Evolutionary conservation across 352 stramenopile genomes (phyloP).

Genomic region (Globisporangium paroecandrum): DNA sequence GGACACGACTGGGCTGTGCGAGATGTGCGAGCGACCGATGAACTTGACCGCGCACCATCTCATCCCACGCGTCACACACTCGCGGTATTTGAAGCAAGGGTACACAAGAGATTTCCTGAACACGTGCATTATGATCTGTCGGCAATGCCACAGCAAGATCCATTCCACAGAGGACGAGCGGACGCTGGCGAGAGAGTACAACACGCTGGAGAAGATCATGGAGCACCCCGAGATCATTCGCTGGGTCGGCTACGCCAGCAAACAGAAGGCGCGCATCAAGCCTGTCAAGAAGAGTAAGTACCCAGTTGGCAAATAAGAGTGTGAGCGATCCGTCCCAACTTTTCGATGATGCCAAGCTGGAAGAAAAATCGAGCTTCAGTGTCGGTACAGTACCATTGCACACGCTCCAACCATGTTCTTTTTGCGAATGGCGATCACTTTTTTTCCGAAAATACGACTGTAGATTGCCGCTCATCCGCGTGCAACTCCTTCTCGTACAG

Average conservation of each 20-base stretch:
- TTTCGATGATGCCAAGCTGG: background rate
- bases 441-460: background rate
- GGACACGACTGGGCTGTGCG: constrained; percentile 46
- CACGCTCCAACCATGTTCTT: no score
- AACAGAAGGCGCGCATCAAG: constrained; percentile 78
- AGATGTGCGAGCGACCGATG: constrained; percentile 90
- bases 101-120: constrained; percentile 79
- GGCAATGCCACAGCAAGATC: constrained; percentile 90
- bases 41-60: constrained; percentile 92
- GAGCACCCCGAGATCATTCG: constrained; percentile 78
- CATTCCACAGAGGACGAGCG: constrained; percentile 89
- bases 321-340: background rate
- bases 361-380: background rate
- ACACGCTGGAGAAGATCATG: constrained; percentile 91
- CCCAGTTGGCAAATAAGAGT: constrained; percentile 33
- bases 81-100: constrained; percentile 75
- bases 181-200: constrained; percentile 88
- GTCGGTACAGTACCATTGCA: background rate
- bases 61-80: constrained; percentile 84
- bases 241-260: constrained; percentile 89
- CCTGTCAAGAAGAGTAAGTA: constrained; percentile 62
- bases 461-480: background rate
- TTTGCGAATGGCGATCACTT: background rate
- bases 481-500: background rate
- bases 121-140: constrained; percentile 88